Evolutionary conservation across 805 yeast species (phyloP), one percentile per base, ranked within the genome.

Genomic region (Ogataea salicorniae): DNA sequence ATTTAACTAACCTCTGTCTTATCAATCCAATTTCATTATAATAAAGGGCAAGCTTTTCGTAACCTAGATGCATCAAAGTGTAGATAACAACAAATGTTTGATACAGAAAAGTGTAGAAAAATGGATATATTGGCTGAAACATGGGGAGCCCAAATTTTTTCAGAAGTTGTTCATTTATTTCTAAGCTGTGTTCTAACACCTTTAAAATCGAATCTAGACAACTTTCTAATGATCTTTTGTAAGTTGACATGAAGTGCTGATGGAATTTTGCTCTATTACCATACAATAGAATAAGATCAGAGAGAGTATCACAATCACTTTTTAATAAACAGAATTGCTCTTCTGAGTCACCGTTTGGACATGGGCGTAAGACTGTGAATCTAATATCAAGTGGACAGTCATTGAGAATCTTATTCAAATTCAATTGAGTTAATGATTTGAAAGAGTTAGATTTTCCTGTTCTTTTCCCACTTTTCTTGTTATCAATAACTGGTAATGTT

Each of bases 11-110:
- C n/a, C 53, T 51, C 14, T 56, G 52, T 43, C 62, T 58, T 11
- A 62, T 57, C 8, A 37, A 43, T 3, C 56, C 51, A 41, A 66
- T 57, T 41, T 58, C 62, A 37, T 56, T 55, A 34, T 59, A 58
- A 43, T 60, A 57, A 7, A 56, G 49, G 1, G 53, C 46, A 40
- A 66, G 48, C 33, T 64, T 67, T 16, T 63, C 63, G 45, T 63
- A 70, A 22, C 72, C 72, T 45, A 72, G 61, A 55, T 75, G 77
- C 54, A 77, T 59, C 51, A 76, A 58, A 0, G 79, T 75, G 61
- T 71, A 77, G 20, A 73, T 67, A 20, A 76, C 79, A 46, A 77
- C 73, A 43, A 77, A 64, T 2, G 80, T 78, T 55, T 77, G 81
- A 57, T 76, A 75, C 11, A 75, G 61, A 45, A 75, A 76, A 2